phyloP scores from a whole-genome alignment of 352 stramenopile species.

The Globisporangium cylindrosporum region DNA sequence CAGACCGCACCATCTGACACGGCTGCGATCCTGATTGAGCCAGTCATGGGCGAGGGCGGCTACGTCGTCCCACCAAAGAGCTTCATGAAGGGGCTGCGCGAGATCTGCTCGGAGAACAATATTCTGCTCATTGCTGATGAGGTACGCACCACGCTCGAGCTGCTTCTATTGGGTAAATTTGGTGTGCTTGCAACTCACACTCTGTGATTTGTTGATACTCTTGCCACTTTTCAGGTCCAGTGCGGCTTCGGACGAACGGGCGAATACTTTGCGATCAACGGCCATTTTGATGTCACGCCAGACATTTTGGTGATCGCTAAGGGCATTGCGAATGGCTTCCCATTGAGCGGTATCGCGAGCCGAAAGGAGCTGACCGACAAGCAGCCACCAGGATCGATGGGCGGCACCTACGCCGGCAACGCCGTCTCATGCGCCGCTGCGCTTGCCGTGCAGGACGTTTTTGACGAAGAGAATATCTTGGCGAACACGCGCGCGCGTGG shows the following conservation, averaged over 20 bases:
- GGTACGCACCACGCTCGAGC: conserved; percentile 12
- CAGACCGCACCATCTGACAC: conserved; percentile 84
- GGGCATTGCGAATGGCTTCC: conserved; percentile 91
- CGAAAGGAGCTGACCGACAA: conserved; percentile 83
- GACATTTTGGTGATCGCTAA: conserved; percentile 94
- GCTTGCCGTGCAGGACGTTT: conserved; percentile 84
- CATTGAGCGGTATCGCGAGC: conserved; percentile 87
- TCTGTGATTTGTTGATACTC: not conserved
- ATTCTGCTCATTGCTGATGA: conserved; percentile 94
- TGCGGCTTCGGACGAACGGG: conserved; percentile 88
- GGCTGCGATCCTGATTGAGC: conserved; percentile 91
- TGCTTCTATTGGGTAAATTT: not conserved
- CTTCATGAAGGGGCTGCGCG: conserved; percentile 90
- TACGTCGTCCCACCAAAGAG: conserved; percentile 89
- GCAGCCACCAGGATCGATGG: conserved; percentile 89
- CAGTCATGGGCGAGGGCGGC: conserved; percentile 88
- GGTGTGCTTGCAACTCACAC: not conserved
- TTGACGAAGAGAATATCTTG: conserved; percentile 88
- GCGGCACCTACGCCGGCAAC: conserved; percentile 91
- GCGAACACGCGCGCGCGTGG: conserved; percentile 78
- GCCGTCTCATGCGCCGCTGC: conserved; percentile 89
- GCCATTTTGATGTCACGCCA: conserved; percentile 80
- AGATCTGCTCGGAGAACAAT: conserved; percentile 90
- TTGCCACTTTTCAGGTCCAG: conserved; percentile 51
- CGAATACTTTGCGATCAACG: conserved; percentile 85